Base-by-base conservation (phyloP, 2,329 filamentous ascomycete species). In the Clarireedia hainanense region DNA sequence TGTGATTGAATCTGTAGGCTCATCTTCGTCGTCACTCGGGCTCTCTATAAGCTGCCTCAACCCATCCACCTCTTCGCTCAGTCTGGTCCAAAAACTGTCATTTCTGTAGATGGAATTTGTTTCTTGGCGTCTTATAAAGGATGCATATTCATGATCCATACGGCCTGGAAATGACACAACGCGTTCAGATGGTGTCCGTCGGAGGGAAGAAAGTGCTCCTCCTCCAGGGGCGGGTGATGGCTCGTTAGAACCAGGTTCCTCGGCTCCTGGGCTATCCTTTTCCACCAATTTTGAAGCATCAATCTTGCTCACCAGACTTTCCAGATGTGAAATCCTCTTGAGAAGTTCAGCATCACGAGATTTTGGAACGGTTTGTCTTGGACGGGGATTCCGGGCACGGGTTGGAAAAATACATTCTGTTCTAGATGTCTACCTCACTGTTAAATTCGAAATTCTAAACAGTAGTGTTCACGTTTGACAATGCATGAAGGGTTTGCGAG, bases 311-410 rank as follows among this genome's bases (percentile, higher is more conserved):
- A 58, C 52, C 42, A 58, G 43, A 30, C 48, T 58, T 30, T 58
- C 56, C 17, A 58, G 48, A 4, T 56, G 52, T 6, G 40, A 51
- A 17, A 58, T 58, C n/a, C 56, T 50, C 12, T 56, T 49, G 4
- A 58, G 51, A 14, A 58, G 56, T 49, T 58, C 56, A 14, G 40
- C 26, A 37, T 58, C 52, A 42, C 56, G 56, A 27, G 45, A 49
- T 27, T 48, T 56, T 20, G 55, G 48, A 39, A 20, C 54, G 15
- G 5, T 27, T 15, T 52, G 43, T 27, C 48, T 43, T n/a, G 46
- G 46, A 6, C 51, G 47, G 24, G 43, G 30, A 15, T 50, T 51
- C 17, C 42, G 47, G 34, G 48, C 43, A 17, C 56, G 52, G 14
- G 30, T 54, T n/a, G 56, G 56, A n/a, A 50, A 58, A 7, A 56